phyloP scores from a whole-genome alignment of 2,329 filamentous ascomycete species.

The Xylariaceae sp. region DNA sequence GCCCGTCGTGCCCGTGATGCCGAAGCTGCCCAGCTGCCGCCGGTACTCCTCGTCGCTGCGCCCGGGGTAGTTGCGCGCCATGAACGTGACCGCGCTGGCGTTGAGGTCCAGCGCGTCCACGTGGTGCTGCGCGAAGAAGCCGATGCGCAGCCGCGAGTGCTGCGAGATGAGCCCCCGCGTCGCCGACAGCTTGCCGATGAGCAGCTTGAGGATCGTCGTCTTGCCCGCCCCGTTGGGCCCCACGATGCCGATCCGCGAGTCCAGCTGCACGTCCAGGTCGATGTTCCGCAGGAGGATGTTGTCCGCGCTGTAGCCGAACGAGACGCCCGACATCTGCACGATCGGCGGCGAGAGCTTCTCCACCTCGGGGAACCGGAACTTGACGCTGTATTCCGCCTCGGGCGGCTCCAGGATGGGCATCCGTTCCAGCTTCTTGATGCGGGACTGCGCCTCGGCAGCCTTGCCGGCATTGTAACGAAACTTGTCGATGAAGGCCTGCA shows the following conservation, averaged over 20 bases:
- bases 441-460: slow-evolving; percentile 93
- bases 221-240: slow-evolving; percentile 98
- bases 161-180: slow-evolving; percentile 77
- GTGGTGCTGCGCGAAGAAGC: slow-evolving; percentile 98
- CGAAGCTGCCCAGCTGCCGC: slow-evolving; percentile 83
- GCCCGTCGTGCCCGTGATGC: slow-evolving; percentile 88
- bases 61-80: slow-evolving; percentile 86
- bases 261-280: slow-evolving; percentile 92
- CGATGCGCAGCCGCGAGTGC: slow-evolving; percentile 80
- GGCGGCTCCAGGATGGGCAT: slow-evolving; percentile 90
- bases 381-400: slow-evolving; percentile 89
- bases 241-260: slow-evolving; percentile 98
- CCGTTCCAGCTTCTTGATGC: slow-evolving; percentile 97
- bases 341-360: slow-evolving; percentile 97
- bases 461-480: slow-evolving; percentile 99
- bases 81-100: slow-evolving; percentile 86
- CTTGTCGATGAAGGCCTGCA: slow-evolving; percentile 98
- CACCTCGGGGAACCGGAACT: slow-evolving; percentile 95
- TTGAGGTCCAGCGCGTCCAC: slow-evolving; percentile 91
- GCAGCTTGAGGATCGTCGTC: slow-evolving; percentile 95
- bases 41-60: slow-evolving; percentile 95
- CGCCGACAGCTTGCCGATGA: slow-evolving; percentile 76
- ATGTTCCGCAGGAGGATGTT: slow-evolving; percentile 76
- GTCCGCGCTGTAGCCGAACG: slow-evolving; percentile 79
- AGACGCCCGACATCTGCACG: slow-evolving; percentile 90